These are phyloP conservation scores for Fusarium illudens DNA, from an alignment of 2,329 filamentous ascomycete genomes.

Conservation along the genomic window DNA sequence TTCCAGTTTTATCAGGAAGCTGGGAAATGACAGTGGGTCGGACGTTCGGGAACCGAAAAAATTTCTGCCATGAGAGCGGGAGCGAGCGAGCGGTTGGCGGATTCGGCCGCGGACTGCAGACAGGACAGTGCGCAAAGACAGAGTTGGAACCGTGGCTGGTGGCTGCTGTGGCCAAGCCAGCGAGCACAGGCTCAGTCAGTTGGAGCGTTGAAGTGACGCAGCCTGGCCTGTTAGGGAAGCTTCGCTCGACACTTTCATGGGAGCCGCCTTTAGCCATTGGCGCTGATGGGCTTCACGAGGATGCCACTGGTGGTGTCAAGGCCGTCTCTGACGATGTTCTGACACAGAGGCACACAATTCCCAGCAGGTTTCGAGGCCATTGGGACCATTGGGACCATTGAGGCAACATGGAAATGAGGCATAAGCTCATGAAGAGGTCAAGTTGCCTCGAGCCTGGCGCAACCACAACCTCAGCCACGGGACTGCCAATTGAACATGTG, in stretches of 20 bases:
- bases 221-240: slow-evolving; percentile 11
- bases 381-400: slow-evolving; percentile 1
- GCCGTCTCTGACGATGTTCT: not conserved
- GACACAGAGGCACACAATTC: not conserved
- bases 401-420: not conserved
- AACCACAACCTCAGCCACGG: slow-evolving; percentile 16
- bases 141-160: slow-evolving; percentile 5
- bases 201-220: slow-evolving; percentile 29
- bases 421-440: slow-evolving; percentile 29
- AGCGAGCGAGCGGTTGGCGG: not conserved
- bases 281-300: not conserved
- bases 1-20: slow-evolving; percentile 13
- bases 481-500: slow-evolving; percentile 13
- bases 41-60: slow-evolving; percentile 30
- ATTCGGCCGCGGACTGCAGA: slow-evolving; percentile 3
- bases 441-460: slow-evolving; percentile 17
- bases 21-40: slow-evolving; percentile 33
- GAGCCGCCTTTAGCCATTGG: not conserved
- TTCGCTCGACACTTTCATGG: not conserved
- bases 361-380: not conserved
- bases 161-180: slow-evolving; percentile 9
- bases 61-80: slow-evolving; percentile 21
- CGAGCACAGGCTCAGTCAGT: not conserved
- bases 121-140: slow-evolving; percentile 30
- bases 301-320: not conserved